Evolutionary conservation across 2,329 filamentous ascomycete species (phyloP), one percentile per base, ranked within the genome.

Genomic region (Aureobasidium sp.): DNA sequence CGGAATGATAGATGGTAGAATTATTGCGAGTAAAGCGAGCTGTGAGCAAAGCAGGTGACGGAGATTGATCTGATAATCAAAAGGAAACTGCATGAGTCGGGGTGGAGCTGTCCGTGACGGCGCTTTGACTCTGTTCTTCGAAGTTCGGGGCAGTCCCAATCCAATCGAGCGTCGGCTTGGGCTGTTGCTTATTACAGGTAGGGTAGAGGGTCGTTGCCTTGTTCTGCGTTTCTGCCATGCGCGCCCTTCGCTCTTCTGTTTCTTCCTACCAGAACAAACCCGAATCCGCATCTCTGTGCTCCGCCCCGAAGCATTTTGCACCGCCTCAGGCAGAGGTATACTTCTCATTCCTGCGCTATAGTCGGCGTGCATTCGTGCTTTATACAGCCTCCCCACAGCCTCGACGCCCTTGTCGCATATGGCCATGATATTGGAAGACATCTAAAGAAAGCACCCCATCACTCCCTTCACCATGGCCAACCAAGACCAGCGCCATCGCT

Each of bases 301-400:
- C 36, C 57, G 45, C 57, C 57, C 16, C 25, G 29, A 25, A 10
- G 32, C 13, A 32, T 37, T 21, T 21, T 39, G 42, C 57, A 49
- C 44, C 57, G 45, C 57, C 57, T 59, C 57, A 59, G 57, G 57
- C 57, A 49, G 34, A 34, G 14, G 29, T 21, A 21, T 21, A 21
- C 8, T 48, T 34, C 30, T 30, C 45, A 9, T 49, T 39, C 45
- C 39, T 50, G 44, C 41, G 41, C 41, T 48, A 27, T 36, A 45
- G 29, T 30, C 54, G n/a, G 41, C 54, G 29, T 42, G 54, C 54
- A 58, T 59, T 34, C n/a, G 45, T 34, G 32, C 44, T 25, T 25
- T 47, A 59, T 59, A 59, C 57, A 59, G 57, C 57, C 57, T 59
- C 57, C 36, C 45, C 57, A 59, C 57, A 59, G 57, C 57, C 57